Conservation (phyloP, 805 yeast species). For the Candida argentea region DNA sequence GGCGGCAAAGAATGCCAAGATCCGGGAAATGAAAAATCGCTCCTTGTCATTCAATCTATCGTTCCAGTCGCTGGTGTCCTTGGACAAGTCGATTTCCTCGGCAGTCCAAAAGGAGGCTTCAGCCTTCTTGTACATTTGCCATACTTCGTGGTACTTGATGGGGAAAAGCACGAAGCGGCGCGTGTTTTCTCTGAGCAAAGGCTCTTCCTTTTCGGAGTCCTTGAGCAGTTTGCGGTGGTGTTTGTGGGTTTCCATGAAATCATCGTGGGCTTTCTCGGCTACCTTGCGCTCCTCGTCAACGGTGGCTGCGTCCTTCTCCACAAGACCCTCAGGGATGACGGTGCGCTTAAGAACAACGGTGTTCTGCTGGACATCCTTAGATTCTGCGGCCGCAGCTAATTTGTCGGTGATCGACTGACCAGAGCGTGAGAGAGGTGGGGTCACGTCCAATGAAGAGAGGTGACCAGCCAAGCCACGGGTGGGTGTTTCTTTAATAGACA, state of each 20-base stretch:
- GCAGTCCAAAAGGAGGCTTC: constrained; percentile 99
- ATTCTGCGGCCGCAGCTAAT: constrained; percentile 31
- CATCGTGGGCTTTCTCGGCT: constrained; percentile 32
- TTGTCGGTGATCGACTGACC: constrained; percentile 32
- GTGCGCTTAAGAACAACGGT: constrained; percentile 10
- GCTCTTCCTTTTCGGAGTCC: constrained; percentile 79
- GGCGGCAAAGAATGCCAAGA: constrained; percentile 96
- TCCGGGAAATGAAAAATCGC: constrained; percentile 84
- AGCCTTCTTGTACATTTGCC: constrained; percentile 98
- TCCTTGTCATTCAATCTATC: constrained; percentile 81
- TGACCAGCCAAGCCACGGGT: constrained; percentile 37
- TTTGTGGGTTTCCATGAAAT: constrained; percentile 51
- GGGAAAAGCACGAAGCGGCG: constrained; percentile 92
- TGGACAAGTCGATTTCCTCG: constrained; percentile 92
- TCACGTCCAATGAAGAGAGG: constrained; percentile 30
- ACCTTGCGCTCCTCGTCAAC: constrained; percentile 15
- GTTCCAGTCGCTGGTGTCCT: constrained; percentile 91
- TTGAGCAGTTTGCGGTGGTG: constrained; percentile 66
- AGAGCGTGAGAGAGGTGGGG: constrained; percentile 12
- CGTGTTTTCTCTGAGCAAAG: constrained; percentile 74
- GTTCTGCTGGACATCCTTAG: constrained; percentile 21
- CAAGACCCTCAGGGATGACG: constrained; percentile 6
- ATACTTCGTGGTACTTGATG: constrained; percentile 91
- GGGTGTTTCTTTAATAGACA: constrained; percentile 56
- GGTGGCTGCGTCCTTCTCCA: constrained; percentile 13